Evolutionary conservation across 2,329 filamentous ascomycete genomes (phyloP).

Genomic region (Dothistroma septosporum): DNA sequence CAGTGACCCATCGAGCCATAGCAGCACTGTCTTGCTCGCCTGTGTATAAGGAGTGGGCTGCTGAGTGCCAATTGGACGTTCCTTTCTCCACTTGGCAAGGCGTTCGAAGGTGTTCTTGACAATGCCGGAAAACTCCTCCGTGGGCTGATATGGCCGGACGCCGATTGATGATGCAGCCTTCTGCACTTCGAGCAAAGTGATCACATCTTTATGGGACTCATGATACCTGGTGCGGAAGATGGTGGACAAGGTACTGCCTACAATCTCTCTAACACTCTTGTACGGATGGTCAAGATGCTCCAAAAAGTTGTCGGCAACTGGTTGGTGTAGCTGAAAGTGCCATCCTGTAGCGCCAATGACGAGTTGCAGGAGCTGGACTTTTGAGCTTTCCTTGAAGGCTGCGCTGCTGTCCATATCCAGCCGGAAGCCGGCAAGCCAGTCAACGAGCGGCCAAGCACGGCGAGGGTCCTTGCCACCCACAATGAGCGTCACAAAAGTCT

Average conservation of each 20-base stretch:
- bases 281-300: constrained; percentile 93
- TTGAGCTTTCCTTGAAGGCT: constrained; percentile 97
- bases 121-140: constrained; percentile 66
- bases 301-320: constrained; percentile 84
- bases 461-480: constrained; percentile 87
- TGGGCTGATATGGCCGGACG: constrained; percentile 75
- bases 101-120: constrained; percentile 72
- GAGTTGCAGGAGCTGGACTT: constrained; percentile 86
- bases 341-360: constrained; percentile 83
- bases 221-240: constrained; percentile 91
- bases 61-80: constrained; percentile 81
- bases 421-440: constrained; percentile 77
- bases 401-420: constrained; percentile 94
- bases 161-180: constrained; percentile 77
- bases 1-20: constrained; percentile 89
- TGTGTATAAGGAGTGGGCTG: constrained; percentile 92
- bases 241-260: constrained; percentile 80
- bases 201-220: constrained; percentile 82
- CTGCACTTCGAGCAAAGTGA: constrained; percentile 70
- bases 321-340: constrained; percentile 90
- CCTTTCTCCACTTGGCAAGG: constrained; percentile 81
- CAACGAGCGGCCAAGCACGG: constrained; percentile 77
- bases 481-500: constrained; percentile 84
- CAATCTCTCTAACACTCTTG: constrained; percentile 92
- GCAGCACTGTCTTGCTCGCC: constrained; percentile 89